Percentiles rank a stretch among this genome's conserved stretches.
Evolutionary conservation across 2,329 filamentous ascomycete species (phyloP).

Genomic region (Diaporthe ampelina): DNA sequence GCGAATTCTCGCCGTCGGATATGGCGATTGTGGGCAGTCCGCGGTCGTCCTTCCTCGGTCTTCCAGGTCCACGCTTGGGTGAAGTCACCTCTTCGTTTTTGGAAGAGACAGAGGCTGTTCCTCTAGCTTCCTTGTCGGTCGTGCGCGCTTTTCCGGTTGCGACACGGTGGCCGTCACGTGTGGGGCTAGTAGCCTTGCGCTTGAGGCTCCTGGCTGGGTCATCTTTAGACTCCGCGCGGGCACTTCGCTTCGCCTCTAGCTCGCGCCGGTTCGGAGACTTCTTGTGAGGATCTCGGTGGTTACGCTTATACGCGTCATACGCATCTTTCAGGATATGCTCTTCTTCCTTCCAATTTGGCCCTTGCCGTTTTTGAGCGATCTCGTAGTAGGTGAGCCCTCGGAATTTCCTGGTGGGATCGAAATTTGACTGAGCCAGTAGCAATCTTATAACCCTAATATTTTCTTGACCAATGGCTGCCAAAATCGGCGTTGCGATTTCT

Average conservation of each 20-base stretch:
- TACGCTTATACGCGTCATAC: slow-evolving; percentile 75
- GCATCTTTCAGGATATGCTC: slow-evolving; percentile 83
- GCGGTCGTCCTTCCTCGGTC: slow-evolving; percentile 69
- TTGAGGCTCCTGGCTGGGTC: slow-evolving; percentile 59
- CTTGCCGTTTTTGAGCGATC: slow-evolving; percentile 84
- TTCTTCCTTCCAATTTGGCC: slow-evolving; percentile 92
- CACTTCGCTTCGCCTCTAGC: slow-evolving; percentile 56
- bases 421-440: slow-evolving; percentile 80
- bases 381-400: slow-evolving; percentile 89
- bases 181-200: slow-evolving; percentile 63
- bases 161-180: slow-evolving; percentile 62
- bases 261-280: slow-evolving; percentile 65
- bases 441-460: slow-evolving; percentile 89
- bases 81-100: slow-evolving; percentile 63
- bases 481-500: slow-evolving; percentile 90
- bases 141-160: slow-evolving; percentile 52
- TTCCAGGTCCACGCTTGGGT: slow-evolving; percentile 65
- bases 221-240: slow-evolving; percentile 60
- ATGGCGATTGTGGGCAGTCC: slow-evolving; percentile 59
- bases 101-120: slow-evolving; percentile 57
- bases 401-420: slow-evolving; percentile 85
- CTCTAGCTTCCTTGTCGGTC: slow-evolving; percentile 65
- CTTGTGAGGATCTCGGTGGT: slow-evolving; percentile 62
- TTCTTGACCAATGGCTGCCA: slow-evolving; percentile 91
- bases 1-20: slow-evolving; percentile 67